Evolutionary conservation across 345 rosid species (phyloP).

Genomic region (Corchorus olitorius): DNA sequence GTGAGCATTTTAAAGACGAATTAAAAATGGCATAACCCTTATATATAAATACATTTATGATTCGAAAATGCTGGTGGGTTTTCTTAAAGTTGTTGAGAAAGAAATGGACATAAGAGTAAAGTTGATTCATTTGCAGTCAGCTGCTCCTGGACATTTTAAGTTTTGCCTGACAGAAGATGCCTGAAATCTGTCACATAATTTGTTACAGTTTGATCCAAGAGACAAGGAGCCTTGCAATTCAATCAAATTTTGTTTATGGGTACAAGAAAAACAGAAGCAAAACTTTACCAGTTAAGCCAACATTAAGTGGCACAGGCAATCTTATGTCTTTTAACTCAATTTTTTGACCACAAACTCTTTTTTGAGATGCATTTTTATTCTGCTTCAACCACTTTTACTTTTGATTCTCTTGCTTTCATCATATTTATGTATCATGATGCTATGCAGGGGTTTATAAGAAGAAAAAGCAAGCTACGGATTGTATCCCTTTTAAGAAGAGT

Average conservation of each 20-base stretch:
- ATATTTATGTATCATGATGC: background rate
- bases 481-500: slow-evolving; percentile 3
- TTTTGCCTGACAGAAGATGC: background rate
- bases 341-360: background rate
- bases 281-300: background rate
- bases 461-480: background rate
- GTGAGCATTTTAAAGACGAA: background rate
- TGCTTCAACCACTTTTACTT: background rate
- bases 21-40: background rate
- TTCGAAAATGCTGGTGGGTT: background rate
- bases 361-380: background rate
- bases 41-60: background rate
- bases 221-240: background rate
- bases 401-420: background rate
- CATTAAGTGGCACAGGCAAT: background rate
- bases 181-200: background rate
- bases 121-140: background rate
- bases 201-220: background rate
- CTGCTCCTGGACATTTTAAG: background rate
- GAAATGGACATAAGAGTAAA: background rate
- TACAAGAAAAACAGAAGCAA: background rate
- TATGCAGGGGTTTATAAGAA: background rate
- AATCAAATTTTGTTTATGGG: background rate
- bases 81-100: background rate
- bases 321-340: background rate